Evolutionary conservation across 2,329 filamentous ascomycete genomes (phyloP), one percentile per base, ranked within the genome.

Genomic region (Diplodia intermedia): DNA sequence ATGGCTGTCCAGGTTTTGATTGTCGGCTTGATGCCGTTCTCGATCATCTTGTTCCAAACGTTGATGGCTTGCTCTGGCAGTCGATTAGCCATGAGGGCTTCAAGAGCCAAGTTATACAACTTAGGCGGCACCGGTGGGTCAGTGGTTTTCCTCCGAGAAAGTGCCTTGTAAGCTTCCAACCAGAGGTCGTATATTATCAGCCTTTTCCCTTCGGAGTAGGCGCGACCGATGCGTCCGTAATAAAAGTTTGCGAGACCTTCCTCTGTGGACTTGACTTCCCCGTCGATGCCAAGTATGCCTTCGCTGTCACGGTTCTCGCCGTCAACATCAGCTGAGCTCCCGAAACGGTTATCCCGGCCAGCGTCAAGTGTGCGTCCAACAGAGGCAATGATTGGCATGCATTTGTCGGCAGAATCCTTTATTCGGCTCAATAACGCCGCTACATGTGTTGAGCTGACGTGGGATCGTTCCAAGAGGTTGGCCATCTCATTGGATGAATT

Each of bases 1-100:
- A 95, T 90, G 53, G 86, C 81, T 49, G 88, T 90, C 86, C 91
- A 95, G 0, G 91, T 90, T 71, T 82, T 85, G 66, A 90, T 73
- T 7, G 84, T 88, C 15, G 91, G 89, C 67, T 80, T 77, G 36
- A 90, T 75, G 1, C 85, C 86, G 63, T 85, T 77, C 53, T 79
- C 75, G 15, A 85, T 74, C 83, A 88, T 86, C 69, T 82, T 76
- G 68, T 87, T 86, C 86, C 86, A 88, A 3, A 87, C 80, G 33
- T 84, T 78, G n/a, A 87, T 79, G 0, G 85, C 84, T 12, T 77
- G 74, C 38, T 80, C 72, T 4, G 80, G 74, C 54, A 79, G 76
- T 20, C 75, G 74, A n/a, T 87, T 69, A 2, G 74, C 71, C 74
- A 86, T 79, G 71, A 82, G 86, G 1, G 79, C 76, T 6, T 78